These are phyloP conservation scores for Microsporum audouinii DNA, from an alignment of 2,329 filamentous ascomycete genomes.

Conservation along the genomic window DNA sequence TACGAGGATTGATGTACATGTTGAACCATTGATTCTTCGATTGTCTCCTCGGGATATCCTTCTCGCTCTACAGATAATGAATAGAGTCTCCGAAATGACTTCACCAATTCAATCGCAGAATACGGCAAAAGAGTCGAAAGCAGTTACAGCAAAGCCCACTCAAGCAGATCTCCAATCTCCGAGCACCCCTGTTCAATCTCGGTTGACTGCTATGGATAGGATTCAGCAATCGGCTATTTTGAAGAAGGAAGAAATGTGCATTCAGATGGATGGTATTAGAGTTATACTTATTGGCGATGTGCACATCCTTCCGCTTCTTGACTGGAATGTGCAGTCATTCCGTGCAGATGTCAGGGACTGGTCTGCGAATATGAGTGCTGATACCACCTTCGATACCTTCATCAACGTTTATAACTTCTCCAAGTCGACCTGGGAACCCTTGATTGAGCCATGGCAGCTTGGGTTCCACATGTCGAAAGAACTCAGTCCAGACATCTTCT, in stretches of 20 bases:
- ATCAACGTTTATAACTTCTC: conserved; percentile 98
- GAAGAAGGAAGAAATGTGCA: conserved; percentile 69
- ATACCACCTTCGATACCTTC: conserved; percentile 85
- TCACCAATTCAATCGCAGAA: conserved; percentile 38
- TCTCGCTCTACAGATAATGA: conserved; percentile 82
- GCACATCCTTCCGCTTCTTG: conserved; percentile 88
- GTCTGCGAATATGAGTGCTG: conserved; percentile 75
- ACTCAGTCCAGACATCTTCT: conserved; percentile 60
- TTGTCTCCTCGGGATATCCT: conserved; percentile 90
- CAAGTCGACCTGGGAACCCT: conserved; percentile 94
- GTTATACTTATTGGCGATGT: conserved; percentile 90
- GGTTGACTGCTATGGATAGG: not conserved
- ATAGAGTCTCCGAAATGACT: conserved; percentile 79
- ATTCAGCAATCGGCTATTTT: conserved; percentile 42
- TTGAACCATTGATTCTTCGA: conserved; percentile 83
- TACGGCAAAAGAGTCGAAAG: conserved; percentile 24
- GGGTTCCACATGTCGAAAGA: conserved; percentile 79
- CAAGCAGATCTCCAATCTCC: not conserved
- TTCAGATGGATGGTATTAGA: conserved; percentile 75
- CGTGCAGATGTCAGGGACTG: conserved; percentile 77
- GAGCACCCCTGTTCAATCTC: not conserved
- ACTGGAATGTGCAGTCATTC: conserved; percentile 87
- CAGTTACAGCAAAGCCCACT: not conserved
- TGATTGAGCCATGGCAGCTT: conserved; percentile 94
- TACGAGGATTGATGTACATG: conserved; percentile 71